A percentile compares a stretch with the other conserved stretches of the same genome.
Conservation (phyloP, 1,139 yeast species). For the Zygoascus sp. region DNA sequence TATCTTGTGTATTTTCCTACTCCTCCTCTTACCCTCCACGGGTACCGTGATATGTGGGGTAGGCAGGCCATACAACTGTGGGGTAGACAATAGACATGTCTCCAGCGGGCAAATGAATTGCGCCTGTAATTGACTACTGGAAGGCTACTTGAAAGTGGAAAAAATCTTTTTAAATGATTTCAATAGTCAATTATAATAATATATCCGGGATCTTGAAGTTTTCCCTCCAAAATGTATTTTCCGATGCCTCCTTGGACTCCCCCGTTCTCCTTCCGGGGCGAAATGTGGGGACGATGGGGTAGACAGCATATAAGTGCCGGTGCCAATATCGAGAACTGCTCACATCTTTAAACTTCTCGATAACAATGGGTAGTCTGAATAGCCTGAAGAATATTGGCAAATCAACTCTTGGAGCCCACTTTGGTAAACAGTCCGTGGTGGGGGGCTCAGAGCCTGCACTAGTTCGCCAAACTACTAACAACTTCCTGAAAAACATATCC, state of each 20-base stretch:
- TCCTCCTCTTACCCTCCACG: neutral
- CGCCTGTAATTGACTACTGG: too few relatives aligned
- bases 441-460: constrained; percentile 27
- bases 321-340: too few relatives aligned
- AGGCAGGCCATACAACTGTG: neutral
- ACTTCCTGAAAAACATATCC: constrained; percentile 22
- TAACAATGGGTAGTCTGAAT: neutral
- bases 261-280: neutral
- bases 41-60: neutral
- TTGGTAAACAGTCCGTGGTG: constrained; percentile 6
- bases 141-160: too few relatives aligned
- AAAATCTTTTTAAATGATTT: too few relatives aligned
- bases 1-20: neutral
- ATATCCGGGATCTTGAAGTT: neutral
- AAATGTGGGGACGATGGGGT: neutral
- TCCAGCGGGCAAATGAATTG: too few relatives aligned
- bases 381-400: neutral
- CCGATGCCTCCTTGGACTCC: neutral
- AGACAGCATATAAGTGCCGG: neutral
- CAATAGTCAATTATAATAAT: neutral
- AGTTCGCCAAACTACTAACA: constrained; percentile 24
- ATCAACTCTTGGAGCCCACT: neutral
- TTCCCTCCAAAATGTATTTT: neutral
- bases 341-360: too few relatives aligned
- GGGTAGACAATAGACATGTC: too few relatives aligned